A percentile compares a stretch with the other conserved stretches of the same genome.
Conservation (phyloP, 73 alveolate genomes). For the Urostyla sp. region DNA sequence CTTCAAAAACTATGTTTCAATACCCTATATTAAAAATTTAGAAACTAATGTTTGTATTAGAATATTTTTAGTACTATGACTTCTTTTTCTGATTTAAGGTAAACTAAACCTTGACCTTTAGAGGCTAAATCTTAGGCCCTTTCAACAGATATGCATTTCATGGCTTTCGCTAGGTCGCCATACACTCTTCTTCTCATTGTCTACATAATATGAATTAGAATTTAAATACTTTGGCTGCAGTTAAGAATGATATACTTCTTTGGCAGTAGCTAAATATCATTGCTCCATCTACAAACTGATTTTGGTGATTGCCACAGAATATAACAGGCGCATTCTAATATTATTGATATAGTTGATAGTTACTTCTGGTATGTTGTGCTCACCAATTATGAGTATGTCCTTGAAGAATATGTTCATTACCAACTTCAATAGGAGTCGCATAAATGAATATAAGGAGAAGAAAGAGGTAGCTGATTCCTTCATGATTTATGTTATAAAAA, state of each 20-base stretch:
- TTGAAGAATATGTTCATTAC: constrained; percentile 5
- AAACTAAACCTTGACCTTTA: constrained; percentile 55
- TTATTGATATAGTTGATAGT: not conserved
- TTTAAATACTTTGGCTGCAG: constrained; percentile 70
- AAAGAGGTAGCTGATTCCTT: too few relatives aligned
- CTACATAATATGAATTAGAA: not conserved
- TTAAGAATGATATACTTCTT: constrained; percentile 68
- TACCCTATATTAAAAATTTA: constrained; percentile 7
- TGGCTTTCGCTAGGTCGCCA: constrained; percentile 33
- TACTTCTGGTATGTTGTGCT: constrained; percentile 1
- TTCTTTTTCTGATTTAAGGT: not conserved
- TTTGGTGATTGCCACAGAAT: constrained; percentile 95
- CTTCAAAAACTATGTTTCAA: constrained; percentile 36
- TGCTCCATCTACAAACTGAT: constrained; percentile 91
- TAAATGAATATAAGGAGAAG: not conserved
- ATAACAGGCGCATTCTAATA: constrained; percentile 88
- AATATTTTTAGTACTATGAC: not conserved
- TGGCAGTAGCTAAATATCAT: constrained; percentile 59
- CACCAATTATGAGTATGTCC: constrained; percentile 2
- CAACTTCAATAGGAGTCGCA: not conserved
- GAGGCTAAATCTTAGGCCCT: constrained; percentile 68
- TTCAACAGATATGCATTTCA: constrained; percentile 61
- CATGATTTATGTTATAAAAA: too few relatives aligned
- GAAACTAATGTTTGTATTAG: not conserved
- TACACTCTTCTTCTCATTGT: constrained; percentile 28